phyloP scores from a whole-genome alignment of 164 flowering plant genomes.

The Euptelea pleiosperma region DNA sequence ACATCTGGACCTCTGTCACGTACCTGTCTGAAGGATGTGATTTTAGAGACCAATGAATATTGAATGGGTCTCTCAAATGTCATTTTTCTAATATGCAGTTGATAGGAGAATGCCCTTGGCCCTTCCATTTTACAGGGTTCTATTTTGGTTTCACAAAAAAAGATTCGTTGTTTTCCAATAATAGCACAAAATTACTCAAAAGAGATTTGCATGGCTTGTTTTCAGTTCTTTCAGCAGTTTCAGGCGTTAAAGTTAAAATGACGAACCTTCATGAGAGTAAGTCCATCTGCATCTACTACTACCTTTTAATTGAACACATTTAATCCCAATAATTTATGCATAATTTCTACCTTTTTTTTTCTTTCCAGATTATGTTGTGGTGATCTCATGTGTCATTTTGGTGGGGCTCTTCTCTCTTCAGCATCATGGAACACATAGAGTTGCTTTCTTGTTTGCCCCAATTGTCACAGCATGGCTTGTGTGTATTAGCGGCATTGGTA shows the following conservation, averaged over 20 bases:
- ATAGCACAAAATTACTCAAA: not conserved
- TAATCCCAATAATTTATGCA: not conserved
- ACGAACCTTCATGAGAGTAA: conserved; percentile 52
- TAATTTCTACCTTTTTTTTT: not conserved
- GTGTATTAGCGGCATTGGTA: conserved; percentile 55
- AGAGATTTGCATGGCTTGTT: conserved; percentile 15
- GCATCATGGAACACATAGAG: conserved; percentile 63
- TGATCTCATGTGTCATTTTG: conserved; percentile 51
- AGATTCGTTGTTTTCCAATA: not conserved
- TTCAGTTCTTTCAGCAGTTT: conserved; percentile 75
- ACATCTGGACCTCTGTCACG: not conserved
- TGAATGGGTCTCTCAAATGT: not conserved
- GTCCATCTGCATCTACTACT: conserved; percentile 15
- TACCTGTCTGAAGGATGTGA: too few relatives aligned
- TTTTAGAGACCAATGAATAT: not conserved
- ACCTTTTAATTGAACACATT: not conserved
- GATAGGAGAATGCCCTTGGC: not conserved
- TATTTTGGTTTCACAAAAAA: not conserved
- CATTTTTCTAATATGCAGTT: not conserved
- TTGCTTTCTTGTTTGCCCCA: conserved; percentile 75
- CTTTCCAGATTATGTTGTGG: conserved; percentile 46
- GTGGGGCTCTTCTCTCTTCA: conserved; percentile 68
- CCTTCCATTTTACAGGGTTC: not conserved
- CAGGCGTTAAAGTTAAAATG: conserved; percentile 47
- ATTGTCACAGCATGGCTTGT: conserved; percentile 63